Percentiles rank a stretch among this genome's conserved stretches.
These are phyloP conservation scores for Phytopythium kandeliae DNA, from an alignment of 352 stramenopile genomes.

Conservation along the genomic window DNA sequence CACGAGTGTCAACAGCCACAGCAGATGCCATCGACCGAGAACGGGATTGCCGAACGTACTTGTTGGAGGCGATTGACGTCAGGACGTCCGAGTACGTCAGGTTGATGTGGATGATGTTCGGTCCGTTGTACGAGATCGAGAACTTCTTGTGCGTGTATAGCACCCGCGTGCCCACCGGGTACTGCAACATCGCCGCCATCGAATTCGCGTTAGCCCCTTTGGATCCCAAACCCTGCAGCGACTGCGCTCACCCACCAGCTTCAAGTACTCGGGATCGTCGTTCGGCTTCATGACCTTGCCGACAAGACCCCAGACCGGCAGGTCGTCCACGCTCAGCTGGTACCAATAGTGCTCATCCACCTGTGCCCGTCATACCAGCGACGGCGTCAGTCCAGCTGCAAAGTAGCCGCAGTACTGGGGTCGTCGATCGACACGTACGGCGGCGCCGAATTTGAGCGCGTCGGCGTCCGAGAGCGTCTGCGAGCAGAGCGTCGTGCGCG, in stretches of 20 bases:
- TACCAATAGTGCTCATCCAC: constrained; percentile 98
- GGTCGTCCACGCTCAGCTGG: constrained; percentile 98
- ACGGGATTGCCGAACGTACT: too few species aligned
- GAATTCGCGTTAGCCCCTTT: not conserved
- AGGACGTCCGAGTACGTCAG: constrained; percentile 92
- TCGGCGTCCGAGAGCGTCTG: constrained; percentile 70
- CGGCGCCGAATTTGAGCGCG: constrained; percentile 72
- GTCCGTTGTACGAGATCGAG: constrained; percentile 95
- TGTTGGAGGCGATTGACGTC: constrained; percentile 80
- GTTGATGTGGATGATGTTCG: constrained; percentile 98
- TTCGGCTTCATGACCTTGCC: constrained; percentile 93
- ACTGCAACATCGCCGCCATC: constrained; percentile 17
- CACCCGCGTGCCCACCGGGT: constrained; percentile 68
- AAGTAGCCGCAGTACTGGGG: too few species aligned
- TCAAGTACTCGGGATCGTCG: constrained; percentile 75
- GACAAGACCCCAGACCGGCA: constrained; percentile 98
- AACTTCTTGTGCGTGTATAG: constrained; percentile 98
- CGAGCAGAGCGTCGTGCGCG: constrained; percentile 60
- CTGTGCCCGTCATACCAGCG: too few species aligned
- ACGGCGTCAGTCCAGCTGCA: too few species aligned
- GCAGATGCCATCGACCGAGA: too few species aligned
- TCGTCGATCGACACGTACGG: too few species aligned
- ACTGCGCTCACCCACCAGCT: constrained; percentile 35
- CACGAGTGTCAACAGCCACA: too few species aligned
- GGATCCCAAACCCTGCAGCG: not conserved